A percentile compares a stretch with the other conserved stretches of the same genome.
Evolutionary conservation across 2,329 filamentous ascomycete species (phyloP).

Genomic region (Aspergillus brunneoviolaceus): DNA sequence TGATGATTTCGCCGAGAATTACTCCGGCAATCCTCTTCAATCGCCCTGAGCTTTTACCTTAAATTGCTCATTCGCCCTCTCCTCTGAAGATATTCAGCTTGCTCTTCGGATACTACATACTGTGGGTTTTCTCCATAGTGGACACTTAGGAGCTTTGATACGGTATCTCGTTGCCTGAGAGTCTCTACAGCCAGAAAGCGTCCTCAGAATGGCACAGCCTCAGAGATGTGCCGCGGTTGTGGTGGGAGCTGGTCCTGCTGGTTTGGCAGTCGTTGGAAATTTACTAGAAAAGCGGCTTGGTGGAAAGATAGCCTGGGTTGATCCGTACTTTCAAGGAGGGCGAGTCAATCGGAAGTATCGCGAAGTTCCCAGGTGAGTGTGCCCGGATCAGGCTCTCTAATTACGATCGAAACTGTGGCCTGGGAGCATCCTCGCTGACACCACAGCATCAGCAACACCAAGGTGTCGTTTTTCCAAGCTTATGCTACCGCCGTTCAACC

Average conservation of each 20-base stretch:
- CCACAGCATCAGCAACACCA: constrained; percentile 55
- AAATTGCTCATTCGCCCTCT: constrained; percentile 5
- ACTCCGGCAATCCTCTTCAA: constrained; percentile 12
- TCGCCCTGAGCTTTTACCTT: constrained; percentile 3
- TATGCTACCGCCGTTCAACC: constrained; percentile 56
- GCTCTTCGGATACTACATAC: background rate
- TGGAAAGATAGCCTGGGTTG: constrained; percentile 59
- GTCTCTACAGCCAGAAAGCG: background rate
- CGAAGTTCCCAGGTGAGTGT: constrained; percentile 56
- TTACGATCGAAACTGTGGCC: background rate
- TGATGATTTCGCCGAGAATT: constrained; percentile 19
- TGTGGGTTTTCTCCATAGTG: background rate
- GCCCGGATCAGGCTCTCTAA: constrained; percentile 5
- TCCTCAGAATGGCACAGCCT: constrained; percentile 25
- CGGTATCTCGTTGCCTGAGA: background rate
- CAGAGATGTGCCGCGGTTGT: constrained; percentile 55
- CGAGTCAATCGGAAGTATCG: constrained; percentile 56
- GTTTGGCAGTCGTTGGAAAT: constrained; percentile 62
- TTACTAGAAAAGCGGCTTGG: constrained; percentile 55
- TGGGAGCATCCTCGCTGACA: constrained; percentile 19
- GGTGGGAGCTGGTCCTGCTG: constrained; percentile 59
- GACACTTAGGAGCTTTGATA: background rate
- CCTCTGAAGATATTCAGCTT: background rate
- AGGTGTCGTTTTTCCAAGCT: constrained; percentile 58
- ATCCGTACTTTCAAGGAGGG: constrained; percentile 56